Base-by-base conservation (phyloP, 2,329 filamentous ascomycete genomes). In the Clarireedia hainanense region DNA sequence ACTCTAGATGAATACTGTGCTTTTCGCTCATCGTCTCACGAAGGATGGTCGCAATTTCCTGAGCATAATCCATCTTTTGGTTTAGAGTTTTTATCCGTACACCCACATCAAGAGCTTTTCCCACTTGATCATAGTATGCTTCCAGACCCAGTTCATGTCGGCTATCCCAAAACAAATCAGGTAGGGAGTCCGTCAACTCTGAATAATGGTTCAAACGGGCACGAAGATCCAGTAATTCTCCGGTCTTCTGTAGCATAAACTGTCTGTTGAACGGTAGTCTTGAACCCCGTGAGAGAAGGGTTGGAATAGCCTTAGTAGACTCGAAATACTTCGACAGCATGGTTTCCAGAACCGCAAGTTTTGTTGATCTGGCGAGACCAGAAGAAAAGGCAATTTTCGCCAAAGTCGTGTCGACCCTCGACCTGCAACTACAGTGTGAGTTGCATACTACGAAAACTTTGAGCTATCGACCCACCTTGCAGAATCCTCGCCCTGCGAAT, bases 361-460 rank as follows among this genome's bases (percentile, higher is more conserved):
- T 97, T 5, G 94, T 96, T 65, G 88, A 94, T 53, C 94, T 81
- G 5, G 94, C 92, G 9, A 99, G 80, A 2, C 92, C 92, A 0
- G 91, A 96, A 0, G 92, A 96, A 71, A 97, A 97, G 45, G 94
- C 94, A 60, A 97, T 92, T 69, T 97, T 96, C 64, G 91, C 91
- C 14, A 96, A 79, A 1, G 92, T 88, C 1, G 76, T 81, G 64
- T 80, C 79, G 10, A 80, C 71, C 65, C 59, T 62, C 39, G 58
- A 57, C 45, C 63, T 65, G 30, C 24, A 24, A 14, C 27, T 36
- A 39, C 30, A 40, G 47, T 63, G 43, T 62, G 55, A 12, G 37
- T 23, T 36, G 5, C 34, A 30, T 6, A 24, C 10, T 27, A 26
- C 6, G 9, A 43, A 4, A 42, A 15, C 12, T 24, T 7, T 5